Percentiles rank a stretch among this genome's conserved stretches.
Conservation (phyloP, 495 filamentous ascomycete genomes). For the Hypoxylon perforatum region DNA sequence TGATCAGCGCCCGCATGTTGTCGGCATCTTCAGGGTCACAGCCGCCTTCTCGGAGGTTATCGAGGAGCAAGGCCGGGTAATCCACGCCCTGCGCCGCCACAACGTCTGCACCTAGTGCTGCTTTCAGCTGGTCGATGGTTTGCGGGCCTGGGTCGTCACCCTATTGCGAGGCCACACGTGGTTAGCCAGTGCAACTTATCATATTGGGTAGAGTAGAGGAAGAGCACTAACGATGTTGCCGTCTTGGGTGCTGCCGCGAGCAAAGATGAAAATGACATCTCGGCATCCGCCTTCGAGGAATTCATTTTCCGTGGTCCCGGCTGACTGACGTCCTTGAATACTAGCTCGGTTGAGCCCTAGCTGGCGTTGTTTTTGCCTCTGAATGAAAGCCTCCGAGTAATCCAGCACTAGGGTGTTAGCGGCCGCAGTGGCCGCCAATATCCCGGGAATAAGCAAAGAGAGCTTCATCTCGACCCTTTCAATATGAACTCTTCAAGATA, state of each 20-base stretch:
- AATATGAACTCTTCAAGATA: neutral
- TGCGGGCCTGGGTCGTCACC: conserved; percentile 41
- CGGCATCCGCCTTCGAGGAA: conserved; percentile 57
- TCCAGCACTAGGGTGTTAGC: conserved; percentile 45
- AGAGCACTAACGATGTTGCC: conserved; percentile 62
- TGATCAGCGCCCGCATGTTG: conserved; percentile 48
- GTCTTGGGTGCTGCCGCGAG: conserved; percentile 60
- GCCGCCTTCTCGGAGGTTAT: conserved; percentile 49
- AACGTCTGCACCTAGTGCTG: conserved; percentile 32
- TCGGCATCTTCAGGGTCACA: conserved; percentile 49
- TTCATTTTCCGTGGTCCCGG: conserved; percentile 52
- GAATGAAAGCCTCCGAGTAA: conserved; percentile 33
- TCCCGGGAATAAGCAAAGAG: conserved; percentile 31
- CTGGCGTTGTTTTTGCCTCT: conserved; percentile 21
- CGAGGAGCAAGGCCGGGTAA: conserved; percentile 50
- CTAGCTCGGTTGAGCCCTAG: neutral
- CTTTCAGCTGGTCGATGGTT: conserved; percentile 45
- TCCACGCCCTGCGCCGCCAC: conserved; percentile 55
- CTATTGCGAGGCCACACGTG: conserved; percentile 2
- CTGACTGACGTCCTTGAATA: conserved; percentile 16
- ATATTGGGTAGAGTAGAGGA: conserved; percentile 11
- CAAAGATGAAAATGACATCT: conserved; percentile 63
- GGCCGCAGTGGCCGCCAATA: conserved; percentile 32
- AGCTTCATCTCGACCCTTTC: conserved; percentile 30
- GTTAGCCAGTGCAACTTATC: conserved; percentile 14